Evolutionary conservation across 192 early-diverging fungal genomes (phyloP), one percentile per base, ranked within the genome.

Genomic region (Chytriomyces sp.): DNA sequence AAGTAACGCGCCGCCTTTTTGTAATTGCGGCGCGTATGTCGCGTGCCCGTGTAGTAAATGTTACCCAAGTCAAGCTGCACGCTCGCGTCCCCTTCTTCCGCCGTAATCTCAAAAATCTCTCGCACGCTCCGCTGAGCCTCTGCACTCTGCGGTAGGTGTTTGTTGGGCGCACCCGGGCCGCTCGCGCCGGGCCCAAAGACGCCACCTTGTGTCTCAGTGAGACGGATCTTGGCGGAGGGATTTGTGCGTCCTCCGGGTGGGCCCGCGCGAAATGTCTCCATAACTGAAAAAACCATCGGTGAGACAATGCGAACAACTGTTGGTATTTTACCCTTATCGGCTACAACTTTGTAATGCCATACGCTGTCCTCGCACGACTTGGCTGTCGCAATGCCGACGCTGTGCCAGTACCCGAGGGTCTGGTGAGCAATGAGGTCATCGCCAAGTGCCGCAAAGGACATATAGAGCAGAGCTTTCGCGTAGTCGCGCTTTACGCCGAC

Each of bases 131-230:
- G 54, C 22, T 64, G 54, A 1, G 49, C 19, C n/a, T 65, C 37
- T 52, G 62, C 52, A 33, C 32, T 28, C 49, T 71, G 69, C 5
- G 41, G 73, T 7, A 25, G 57, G 28, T 87, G 82, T 36, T 82
- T 75, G 30, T 68, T 81, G 39, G 83, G 87, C 65, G 86, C 83
- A 4, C 79, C 82, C 37, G 60, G 34, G 38, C 72, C 85, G 72
- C 80, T 89, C 2, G 95, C 91, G 30, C 89, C 91, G 64, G 89
- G 85, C 4, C 97, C 96, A 76, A 91, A 99, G 0, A 92, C 84
- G 19, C 97, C 95, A 34, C 93, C 94, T 49, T 89, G 80, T 1
- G 88, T 80, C 56, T 94, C 93, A 5, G 90, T 83, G 59, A 99
- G 78, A 33, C 90, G 82, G 38, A 84, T 77, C 64, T 90, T 90